Percentiles rank a stretch among this genome's conserved stretches.
Evolutionary conservation across 1,284 basidiomycete species (phyloP).

Genomic region (Chondrostereum purpureum): DNA sequence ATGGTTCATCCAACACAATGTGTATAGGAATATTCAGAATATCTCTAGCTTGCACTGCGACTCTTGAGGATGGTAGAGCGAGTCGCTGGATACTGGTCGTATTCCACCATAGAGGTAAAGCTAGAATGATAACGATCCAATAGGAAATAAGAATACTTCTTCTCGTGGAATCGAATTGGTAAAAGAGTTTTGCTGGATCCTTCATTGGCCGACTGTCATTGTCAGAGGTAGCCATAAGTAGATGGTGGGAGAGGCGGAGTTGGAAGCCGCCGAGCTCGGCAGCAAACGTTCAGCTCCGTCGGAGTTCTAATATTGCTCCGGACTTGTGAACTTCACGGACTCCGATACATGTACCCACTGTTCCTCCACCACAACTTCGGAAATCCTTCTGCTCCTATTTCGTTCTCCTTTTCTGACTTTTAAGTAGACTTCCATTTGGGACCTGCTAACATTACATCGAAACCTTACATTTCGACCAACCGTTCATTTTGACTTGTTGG

Average conservation of each 20-base stretch:
- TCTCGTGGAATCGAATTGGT: constrained; percentile 42
- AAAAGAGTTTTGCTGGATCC: constrained; percentile 46
- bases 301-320: background rate
- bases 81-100: constrained; percentile 82
- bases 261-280: no score
- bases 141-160: constrained; percentile 65
- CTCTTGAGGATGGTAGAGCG: constrained; percentile 59
- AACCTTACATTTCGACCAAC: no score
- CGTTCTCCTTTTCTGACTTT: background rate
- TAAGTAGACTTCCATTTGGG: no score
- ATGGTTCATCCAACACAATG: constrained; percentile 45
- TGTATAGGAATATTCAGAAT: constrained; percentile 46
- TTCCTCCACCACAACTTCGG: background rate
- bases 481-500: constrained; percentile 1
- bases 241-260: no score
- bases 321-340: no score
- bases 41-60: constrained; percentile 43
- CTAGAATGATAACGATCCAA: constrained; percentile 67
- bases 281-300: no score
- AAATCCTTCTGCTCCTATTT: background rate
- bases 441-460: no score
- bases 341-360: background rate
- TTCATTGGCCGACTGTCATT: constrained; percentile 20
- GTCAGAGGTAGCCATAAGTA: background rate
- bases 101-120: constrained; percentile 83